Percentiles rank a stretch among this genome's conserved stretches.
Conservation (phyloP, 202 grass and related monocot species). For the Saccharum hybrid region DNA sequence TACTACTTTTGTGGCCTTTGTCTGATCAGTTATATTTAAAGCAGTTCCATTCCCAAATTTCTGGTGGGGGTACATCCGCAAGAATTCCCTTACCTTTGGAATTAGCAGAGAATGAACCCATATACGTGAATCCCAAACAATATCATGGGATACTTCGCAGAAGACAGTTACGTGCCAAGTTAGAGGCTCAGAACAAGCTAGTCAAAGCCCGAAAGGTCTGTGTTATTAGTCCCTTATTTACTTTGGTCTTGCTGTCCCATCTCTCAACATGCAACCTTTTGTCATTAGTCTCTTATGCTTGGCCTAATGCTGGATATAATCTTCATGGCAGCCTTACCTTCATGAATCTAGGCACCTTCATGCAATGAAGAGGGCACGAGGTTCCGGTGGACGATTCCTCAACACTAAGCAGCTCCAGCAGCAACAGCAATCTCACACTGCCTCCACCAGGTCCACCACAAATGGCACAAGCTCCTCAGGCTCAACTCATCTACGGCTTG, state of each 20-base stretch:
- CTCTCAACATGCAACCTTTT: not conserved
- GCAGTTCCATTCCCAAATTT: conserved; percentile 47
- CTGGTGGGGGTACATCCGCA: conserved; percentile 13
- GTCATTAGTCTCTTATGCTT: not conserved
- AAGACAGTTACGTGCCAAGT: conserved; percentile 73
- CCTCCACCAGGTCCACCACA: not conserved
- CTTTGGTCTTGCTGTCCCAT: conserved; percentile 4
- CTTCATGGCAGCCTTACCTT: conserved; percentile 63
- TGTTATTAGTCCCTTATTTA: not conserved
- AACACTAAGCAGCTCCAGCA: conserved; percentile 57
- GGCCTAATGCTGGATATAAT: conserved; percentile 19
- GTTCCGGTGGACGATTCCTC: conserved; percentile 68
- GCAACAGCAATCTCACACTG: conserved; percentile 35
- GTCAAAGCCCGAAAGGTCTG: conserved; percentile 62
- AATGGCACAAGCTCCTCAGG: conserved; percentile 28
- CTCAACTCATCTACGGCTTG: conserved; percentile 43
- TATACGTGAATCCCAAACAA: conserved; percentile 85
- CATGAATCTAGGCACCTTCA: conserved; percentile 74
- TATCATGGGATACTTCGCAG: conserved; percentile 77
- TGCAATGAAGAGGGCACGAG: conserved; percentile 68
- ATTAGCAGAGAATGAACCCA: conserved; percentile 58
- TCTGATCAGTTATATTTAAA: conserved; percentile 42
- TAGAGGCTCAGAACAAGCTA: conserved; percentile 72
- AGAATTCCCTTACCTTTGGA: conserved; percentile 69
- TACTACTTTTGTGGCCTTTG: not conserved